Evolutionary conservation across 2,329 filamentous ascomycete genomes (phyloP), one percentile per base, ranked within the genome.

Genomic region (Aspergillus tanneri): DNA sequence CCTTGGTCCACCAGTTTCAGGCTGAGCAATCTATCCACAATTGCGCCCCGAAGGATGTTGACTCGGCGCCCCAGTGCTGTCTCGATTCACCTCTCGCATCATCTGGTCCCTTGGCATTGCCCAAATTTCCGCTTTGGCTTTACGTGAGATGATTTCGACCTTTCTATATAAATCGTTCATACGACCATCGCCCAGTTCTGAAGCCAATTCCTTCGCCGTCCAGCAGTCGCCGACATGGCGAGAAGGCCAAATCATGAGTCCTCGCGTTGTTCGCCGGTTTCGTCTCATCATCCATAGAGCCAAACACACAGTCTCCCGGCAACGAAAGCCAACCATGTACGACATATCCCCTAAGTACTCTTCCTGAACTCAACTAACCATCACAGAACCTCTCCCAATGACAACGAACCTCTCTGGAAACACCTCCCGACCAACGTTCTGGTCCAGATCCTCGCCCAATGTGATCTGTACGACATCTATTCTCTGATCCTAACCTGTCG

Each of bases 401-500:
- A 28, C 19, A 57, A 52, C n/a, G 39, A 49, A 12, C 53, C 55
- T 0, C 34, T 51, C n/a, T 63, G 59, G 61, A 49, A 57, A 36
- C 42, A 37, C 19, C 47, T 64, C 21, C 59, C 61, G 12, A 49
- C 49, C 14, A 35, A 47, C 19, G 46, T 57, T 9, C 47, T 64
- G 16, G 49, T 61, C 18, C 14, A 34, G 4, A 49, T 62, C 10
- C 37, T 59, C 7, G 53, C 54, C 4, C 52, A 53, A 21, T 62
- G 58, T 35, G 46, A 53, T 9, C 28, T 63, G 19, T 41, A 53
- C 10, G 58, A 58, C 14, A 59, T 64, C 19, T 49, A 46, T 2
- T 50, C 51, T 6, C 46, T 64, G 23, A 49, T 51, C 28, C 46
- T 60, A 23, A 53, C 54, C 16, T 60, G 60, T 48, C 60, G 53